Evolutionary conservation across 2,329 filamentous ascomycete genomes (phyloP), one percentile per base, ranked within the genome.

Genomic region (Stachybotrys echinatus): DNA sequence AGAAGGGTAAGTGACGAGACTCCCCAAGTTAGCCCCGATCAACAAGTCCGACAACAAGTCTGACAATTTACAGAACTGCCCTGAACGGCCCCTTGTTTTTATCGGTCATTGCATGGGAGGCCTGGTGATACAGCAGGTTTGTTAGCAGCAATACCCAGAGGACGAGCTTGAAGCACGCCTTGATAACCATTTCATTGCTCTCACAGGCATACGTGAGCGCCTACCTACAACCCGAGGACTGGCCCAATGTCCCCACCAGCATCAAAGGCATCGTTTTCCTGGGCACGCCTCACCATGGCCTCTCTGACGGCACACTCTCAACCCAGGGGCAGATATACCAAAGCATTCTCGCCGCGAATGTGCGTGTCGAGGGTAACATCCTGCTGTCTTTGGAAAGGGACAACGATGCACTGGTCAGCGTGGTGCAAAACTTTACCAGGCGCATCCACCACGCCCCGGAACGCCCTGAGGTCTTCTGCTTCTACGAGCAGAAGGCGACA

Each of bases 91-190:
- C 18, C 45, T 54, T 3, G 42, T 54, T 17, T 50, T 54, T 23
- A 51, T 54, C n/a, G 53, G 53, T 5, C 53, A 54, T 22, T 54
- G 53, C 22, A 49, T 54, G 20, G 51, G 53, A 6, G 53, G 53
- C 3, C 40, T 54, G 4, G 53, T 54, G 4, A 47, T 53, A 10
- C 48, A 54, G 42, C 42, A 52, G 48, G 39, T 42, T n/a, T 14
- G 39, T 5, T n/a, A 42, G 39, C 31, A 10, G 10, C 10, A 37
- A 37, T 10, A 10, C 31, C 10, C 10, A 19, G 42, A 10, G 20
- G 20, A 21, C 18, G 22, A 44, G 19, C 22, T 21, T 44, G 19
- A 20, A 34, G 3, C 27, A 34, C 10, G 27, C 10, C 27, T 2
- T 34, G 14, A 8, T 34, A 34, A 34, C 27, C 14, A 14, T 34